These are phyloP conservation scores for Malus fusca DNA, from an alignment of 306 rosid species.

Conservation along the genomic window DNA sequence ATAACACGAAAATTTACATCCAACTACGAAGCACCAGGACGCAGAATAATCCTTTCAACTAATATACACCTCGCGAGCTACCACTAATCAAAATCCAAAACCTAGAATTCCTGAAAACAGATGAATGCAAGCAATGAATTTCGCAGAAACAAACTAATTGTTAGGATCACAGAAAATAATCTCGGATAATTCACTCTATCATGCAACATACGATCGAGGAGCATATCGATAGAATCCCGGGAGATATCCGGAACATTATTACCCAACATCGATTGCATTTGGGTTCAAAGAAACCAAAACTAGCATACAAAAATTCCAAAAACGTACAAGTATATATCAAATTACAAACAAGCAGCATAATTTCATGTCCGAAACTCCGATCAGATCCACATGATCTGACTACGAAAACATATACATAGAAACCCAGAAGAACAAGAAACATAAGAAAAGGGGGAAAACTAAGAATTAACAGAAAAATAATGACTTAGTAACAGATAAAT, in stretches of 20 bases:
- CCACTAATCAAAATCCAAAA: constrained; percentile 14
- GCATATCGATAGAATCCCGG: neutral
- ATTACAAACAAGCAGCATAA: neutral
- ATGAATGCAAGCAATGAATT: constrained; percentile 6
- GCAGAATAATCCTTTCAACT: constrained; percentile 6
- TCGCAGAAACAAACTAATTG: neutral
- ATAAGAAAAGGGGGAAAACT: neutral
- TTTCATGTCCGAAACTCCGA: constrained; percentile 7
- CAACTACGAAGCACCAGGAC: constrained; percentile 21
- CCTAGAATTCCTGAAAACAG: constrained; percentile 27
- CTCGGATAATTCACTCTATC: neutral
- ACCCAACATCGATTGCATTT: constrained; percentile 1
- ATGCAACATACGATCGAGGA: neutral
- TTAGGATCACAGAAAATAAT: neutral
- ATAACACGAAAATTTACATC: constrained; percentile 39
- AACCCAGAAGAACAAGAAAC: neutral
- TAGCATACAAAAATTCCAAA: neutral
- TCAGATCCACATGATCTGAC: constrained; percentile 24
- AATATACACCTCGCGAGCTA: constrained; percentile 6
- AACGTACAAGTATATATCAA: neutral
- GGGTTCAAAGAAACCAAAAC: neutral
- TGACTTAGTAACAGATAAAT: constrained; percentile 3
- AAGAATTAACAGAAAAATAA: neutral
- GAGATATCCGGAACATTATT: neutral
- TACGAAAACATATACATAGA: neutral